A percentile compares a stretch with the other conserved stretches of the same genome.
Evolutionary conservation across 2,329 filamentous ascomycete genomes (phyloP).

Genomic region (Pyrenophora tritici-repentis): DNA sequence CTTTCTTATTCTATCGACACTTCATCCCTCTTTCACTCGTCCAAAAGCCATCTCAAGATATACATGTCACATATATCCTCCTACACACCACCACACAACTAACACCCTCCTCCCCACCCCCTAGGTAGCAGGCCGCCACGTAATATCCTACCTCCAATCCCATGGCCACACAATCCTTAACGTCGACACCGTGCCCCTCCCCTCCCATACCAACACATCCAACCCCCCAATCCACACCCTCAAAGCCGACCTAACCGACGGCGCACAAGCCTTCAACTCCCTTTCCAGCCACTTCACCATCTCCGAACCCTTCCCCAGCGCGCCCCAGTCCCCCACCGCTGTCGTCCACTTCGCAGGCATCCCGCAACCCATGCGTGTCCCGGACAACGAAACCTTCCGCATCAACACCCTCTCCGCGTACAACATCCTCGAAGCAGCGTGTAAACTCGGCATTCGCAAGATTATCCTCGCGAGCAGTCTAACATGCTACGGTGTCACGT

Average conservation of each 20-base stretch:
- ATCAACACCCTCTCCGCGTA: conserved; percentile 49
- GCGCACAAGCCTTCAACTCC: conserved; percentile 61
- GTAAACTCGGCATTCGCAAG: conserved; percentile 64
- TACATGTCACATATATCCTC: no score
- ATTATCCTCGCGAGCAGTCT: conserved; percentile 64
- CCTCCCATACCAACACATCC: conserved; percentile 40
- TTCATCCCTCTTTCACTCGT: no score
- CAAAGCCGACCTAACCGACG: conserved; percentile 60
- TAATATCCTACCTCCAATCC: conserved; percentile 57
- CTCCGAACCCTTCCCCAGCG: conserved; percentile 46
- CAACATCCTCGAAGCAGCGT: conserved; percentile 66
- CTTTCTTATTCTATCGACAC: no score
- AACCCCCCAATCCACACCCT: conserved; percentile 53
- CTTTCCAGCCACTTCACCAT: conserved; percentile 61
- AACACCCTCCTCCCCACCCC: not conserved
- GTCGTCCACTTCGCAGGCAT: conserved; percentile 63
- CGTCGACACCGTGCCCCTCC: conserved; percentile 55
- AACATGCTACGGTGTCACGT: conserved; percentile 63
- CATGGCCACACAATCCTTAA: conserved; percentile 60
- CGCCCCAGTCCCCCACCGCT: conserved; percentile 56
- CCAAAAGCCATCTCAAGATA: no score
- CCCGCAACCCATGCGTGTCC: conserved; percentile 63
- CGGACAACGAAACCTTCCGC: conserved; percentile 63
- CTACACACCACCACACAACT: not conserved
- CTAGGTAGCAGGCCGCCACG: conserved; percentile 46